Percentiles rank a stretch among this genome's conserved stretches.
phyloP scores from a whole-genome alignment of 2,329 filamentous ascomycete species.

The Fusarium nurragi region DNA sequence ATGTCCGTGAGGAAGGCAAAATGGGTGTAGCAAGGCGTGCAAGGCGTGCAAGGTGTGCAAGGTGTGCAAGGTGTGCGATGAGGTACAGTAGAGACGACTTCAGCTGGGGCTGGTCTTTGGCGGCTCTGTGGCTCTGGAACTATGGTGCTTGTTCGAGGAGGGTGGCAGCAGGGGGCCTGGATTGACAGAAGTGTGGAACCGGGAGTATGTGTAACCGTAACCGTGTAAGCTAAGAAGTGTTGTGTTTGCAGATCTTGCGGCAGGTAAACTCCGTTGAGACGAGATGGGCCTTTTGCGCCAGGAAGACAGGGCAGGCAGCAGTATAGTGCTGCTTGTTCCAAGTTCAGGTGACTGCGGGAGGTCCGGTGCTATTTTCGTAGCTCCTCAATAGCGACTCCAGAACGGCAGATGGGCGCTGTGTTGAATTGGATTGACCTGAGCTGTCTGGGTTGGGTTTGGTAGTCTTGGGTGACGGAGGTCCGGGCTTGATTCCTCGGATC shows the following conservation, averaged over 20 bases:
- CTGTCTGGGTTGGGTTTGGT: neutral
- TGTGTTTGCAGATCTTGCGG: conserved; percentile 29
- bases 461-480: conserved; percentile 20
- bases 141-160: conserved; percentile 30
- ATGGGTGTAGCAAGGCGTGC: conserved; percentile 25
- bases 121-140: conserved; percentile 17
- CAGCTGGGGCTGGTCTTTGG: conserved; percentile 35
- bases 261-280: conserved; percentile 29
- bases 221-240: conserved; percentile 5
- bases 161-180: conserved; percentile 24
- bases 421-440: neutral
- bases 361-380: conserved; percentile 33
- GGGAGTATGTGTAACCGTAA: conserved; percentile 11
- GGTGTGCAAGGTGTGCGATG: conserved; percentile 18
- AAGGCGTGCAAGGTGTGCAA: conserved; percentile 25
- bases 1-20: conserved; percentile 43
- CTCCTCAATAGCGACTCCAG: conserved; percentile 46
- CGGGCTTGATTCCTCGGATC: conserved; percentile 35
- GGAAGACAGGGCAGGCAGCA: neutral
- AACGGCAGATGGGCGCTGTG: conserved; percentile 26
- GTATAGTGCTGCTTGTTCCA: conserved; percentile 8
- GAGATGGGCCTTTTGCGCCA: conserved; percentile 13
- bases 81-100: conserved; percentile 25
- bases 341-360: conserved; percentile 38
- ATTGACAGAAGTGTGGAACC: conserved; percentile 35